phyloP scores from a whole-genome alignment of 2,329 filamentous ascomycete species.

The Exophiala sp. region DNA sequence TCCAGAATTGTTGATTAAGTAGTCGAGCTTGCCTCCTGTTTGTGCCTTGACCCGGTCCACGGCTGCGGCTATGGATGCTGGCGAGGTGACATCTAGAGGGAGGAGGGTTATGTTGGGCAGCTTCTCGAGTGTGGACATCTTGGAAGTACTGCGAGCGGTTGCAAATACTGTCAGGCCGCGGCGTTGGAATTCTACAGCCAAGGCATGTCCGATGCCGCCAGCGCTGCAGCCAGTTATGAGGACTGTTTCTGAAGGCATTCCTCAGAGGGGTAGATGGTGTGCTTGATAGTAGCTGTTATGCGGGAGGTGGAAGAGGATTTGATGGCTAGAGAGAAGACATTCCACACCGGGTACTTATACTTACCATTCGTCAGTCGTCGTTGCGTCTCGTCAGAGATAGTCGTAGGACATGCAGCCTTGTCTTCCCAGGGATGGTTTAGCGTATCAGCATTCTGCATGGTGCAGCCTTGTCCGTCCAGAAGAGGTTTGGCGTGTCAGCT shows the following conservation, averaged over 20 bases:
- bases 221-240: constrained; percentile 19
- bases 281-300: no score
- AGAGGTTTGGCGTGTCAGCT: constrained; percentile 1
- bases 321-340: no score
- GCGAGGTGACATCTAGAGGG: constrained; percentile 9
- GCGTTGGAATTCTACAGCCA: constrained; percentile 36
- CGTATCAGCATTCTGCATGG: not conserved
- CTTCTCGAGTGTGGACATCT: constrained; percentile 4
- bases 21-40: constrained; percentile 15
- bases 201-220: constrained; percentile 36
- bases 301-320: no score
- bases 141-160: constrained; percentile 32
- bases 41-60: not conserved
- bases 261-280: not conserved
- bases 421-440: not conserved
- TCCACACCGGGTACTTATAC: no score
- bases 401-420: not conserved
- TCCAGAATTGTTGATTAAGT: constrained; percentile 23
- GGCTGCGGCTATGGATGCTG: constrained; percentile 1
- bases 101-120: constrained; percentile 11
- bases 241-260: not conserved
- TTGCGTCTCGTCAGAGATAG: no score
- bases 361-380: no score
- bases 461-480: not conserved
- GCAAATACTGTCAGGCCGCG: constrained; percentile 38